Percentiles rank a stretch among this genome's conserved stretches.
Evolutionary conservation across 352 stramenopile species (phyloP).

Genomic region (Globisporangium paddicum): DNA sequence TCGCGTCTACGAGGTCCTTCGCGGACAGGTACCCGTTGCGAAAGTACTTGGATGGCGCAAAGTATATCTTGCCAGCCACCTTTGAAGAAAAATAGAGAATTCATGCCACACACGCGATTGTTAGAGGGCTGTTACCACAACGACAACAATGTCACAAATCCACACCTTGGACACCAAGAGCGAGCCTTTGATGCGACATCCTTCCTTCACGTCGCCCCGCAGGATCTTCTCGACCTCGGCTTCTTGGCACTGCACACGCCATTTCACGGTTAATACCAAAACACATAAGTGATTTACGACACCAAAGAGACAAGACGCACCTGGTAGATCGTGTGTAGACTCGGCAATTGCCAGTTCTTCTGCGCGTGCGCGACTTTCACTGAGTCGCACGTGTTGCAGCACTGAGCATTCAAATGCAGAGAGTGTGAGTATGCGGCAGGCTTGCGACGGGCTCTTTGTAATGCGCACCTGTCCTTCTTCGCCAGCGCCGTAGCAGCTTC

Average conservation of each 20-base stretch:
- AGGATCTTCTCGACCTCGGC: constrained; percentile 72
- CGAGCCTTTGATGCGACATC: constrained; percentile 70
- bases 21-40: constrained; percentile 67
- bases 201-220: constrained; percentile 68
- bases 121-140: not conserved
- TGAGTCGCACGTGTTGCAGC: constrained; percentile 63
- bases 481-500: constrained; percentile 75
- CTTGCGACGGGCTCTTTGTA: not conserved
- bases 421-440: not conserved
- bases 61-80: constrained; percentile 78
- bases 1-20: constrained; percentile 57
- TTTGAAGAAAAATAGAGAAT: constrained; percentile 6
- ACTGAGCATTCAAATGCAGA: constrained; percentile 21
- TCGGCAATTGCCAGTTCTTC: constrained; percentile 76
- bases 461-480: constrained; percentile 37
- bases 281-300: not conserved
- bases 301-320: constrained; percentile 12
- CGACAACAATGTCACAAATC: not conserved
- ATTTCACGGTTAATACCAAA: no score
- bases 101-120: not conserved
- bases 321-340: constrained; percentile 68
- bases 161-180: constrained; percentile 72
- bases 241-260: constrained; percentile 61
- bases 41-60: constrained; percentile 82
- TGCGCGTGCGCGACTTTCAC: constrained; percentile 60